Conservation (phyloP, 345 rosid genomes). For the Melaleuca quinquenervia region DNA sequence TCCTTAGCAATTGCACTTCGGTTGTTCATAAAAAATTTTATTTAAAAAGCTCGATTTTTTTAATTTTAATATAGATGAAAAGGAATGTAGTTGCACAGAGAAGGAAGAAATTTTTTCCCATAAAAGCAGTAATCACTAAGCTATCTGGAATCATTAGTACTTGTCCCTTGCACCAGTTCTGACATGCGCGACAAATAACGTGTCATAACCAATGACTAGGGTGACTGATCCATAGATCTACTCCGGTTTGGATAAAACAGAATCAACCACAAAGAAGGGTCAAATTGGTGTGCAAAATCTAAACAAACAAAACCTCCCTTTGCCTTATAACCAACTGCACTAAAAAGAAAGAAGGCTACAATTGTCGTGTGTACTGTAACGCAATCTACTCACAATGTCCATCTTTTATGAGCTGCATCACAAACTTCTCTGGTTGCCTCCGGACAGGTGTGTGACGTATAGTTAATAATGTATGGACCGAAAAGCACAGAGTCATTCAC, state of each 20-base stretch:
- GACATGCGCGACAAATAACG: not conserved
- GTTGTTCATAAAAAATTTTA: too few relatives aligned
- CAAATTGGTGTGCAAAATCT: not conserved
- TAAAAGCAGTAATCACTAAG: not conserved
- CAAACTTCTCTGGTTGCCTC: not conserved
- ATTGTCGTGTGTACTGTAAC: not conserved
- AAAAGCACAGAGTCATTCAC: not conserved
- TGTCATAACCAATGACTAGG: not conserved
- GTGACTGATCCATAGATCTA: not conserved
- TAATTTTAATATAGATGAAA: not conserved
- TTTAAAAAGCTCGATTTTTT: too few relatives aligned
- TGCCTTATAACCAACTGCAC: too few relatives aligned
- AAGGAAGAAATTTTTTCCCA: not conserved
- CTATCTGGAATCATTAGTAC: not conserved
- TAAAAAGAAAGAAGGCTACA: not conserved
- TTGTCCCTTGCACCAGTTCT: not conserved
- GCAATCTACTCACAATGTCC: not conserved
- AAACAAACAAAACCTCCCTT: not conserved
- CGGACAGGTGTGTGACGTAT: not conserved
- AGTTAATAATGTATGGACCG: not conserved
- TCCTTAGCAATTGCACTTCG: too few relatives aligned
- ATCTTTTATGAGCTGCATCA: slow-evolving; percentile 63
- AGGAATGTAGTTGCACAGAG: not conserved
- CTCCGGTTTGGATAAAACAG: not conserved
- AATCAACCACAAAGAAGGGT: not conserved